phyloP scores from a whole-genome alignment of 2,329 filamentous ascomycete genomes.

The Alternaria postmessia region DNA sequence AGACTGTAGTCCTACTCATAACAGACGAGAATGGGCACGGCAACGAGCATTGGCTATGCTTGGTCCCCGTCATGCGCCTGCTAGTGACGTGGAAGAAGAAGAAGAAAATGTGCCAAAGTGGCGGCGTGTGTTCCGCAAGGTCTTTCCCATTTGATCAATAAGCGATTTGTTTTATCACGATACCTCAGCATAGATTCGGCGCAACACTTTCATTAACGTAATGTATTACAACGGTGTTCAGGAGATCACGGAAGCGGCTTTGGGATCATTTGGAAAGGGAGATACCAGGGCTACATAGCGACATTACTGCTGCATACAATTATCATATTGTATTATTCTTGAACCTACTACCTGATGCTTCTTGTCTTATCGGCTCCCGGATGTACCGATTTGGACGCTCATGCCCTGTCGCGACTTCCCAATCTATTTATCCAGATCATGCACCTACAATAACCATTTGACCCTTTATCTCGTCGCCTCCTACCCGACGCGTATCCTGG shows the following conservation, averaged over 20 bases:
- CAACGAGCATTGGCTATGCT: conserved; percentile 56
- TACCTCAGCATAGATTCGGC: conserved; percentile 9
- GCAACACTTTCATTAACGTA: conserved; percentile 5
- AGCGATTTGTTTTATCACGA: conserved; percentile 3
- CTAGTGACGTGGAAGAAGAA: conserved; percentile 36
- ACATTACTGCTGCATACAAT: neutral
- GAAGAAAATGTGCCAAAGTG: conserved; percentile 30
- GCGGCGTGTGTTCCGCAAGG: conserved; percentile 40
- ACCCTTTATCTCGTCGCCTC: neutral
- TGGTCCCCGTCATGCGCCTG: conserved; percentile 40
- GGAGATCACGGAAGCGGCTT: neutral
- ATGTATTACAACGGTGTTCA: conserved; percentile 1
- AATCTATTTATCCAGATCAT: conserved; percentile 19
- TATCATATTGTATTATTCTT: neutral
- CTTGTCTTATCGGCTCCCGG: neutral
- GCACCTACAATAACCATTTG: conserved; percentile 11
- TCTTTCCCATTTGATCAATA: conserved; percentile 44
- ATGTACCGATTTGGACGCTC: neutral
- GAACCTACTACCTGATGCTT: neutral
- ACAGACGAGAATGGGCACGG: conserved; percentile 56
- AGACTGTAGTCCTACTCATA: conserved; percentile 29
- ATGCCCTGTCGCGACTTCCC: conserved; percentile 2
- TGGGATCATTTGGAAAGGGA: neutral
- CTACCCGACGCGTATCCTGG: neutral
- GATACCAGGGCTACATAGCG: conserved; percentile 4